These are phyloP conservation scores for Stenogyne calaminthoides DNA, from an alignment of 305 asterid genomes.

Conservation along the genomic window DNA sequence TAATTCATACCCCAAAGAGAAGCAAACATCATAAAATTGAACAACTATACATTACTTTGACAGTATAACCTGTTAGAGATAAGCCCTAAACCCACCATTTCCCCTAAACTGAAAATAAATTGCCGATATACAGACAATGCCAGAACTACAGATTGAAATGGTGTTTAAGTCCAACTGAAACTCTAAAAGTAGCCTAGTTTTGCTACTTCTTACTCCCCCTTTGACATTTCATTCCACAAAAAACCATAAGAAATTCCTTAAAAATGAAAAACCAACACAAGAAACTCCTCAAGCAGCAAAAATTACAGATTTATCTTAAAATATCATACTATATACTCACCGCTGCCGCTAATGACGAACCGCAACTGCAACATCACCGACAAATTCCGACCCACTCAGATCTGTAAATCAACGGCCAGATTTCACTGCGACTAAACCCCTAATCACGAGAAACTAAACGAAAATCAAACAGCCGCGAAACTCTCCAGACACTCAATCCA, in stretches of 20 bases:
- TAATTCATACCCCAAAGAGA: slow-evolving; percentile 34
- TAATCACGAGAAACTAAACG: slow-evolving; percentile 32
- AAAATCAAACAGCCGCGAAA: slow-evolving; percentile 29
- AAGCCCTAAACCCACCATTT: background rate
- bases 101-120: background rate
- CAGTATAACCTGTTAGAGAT: background rate
- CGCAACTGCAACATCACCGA: slow-evolving; percentile 54
- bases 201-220: background rate
- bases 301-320: background rate
- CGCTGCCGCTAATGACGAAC: slow-evolving; percentile 32
- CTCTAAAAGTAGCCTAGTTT: background rate
- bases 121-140: background rate
- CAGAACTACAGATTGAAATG: slow-evolving; percentile 12
- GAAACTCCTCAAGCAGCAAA: background rate
- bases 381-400: slow-evolving; percentile 42
- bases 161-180: background rate
- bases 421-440: slow-evolving; percentile 29
- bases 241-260: background rate
- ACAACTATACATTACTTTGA: background rate
- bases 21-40: slow-evolving; percentile 9
- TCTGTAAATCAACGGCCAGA: slow-evolving; percentile 42
- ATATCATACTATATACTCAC: slow-evolving; percentile 38
- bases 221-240: background rate
- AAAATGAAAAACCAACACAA: background rate
- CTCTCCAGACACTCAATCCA: slow-evolving; percentile 27